Conservation (phyloP, 495 filamentous ascomycete genomes). For the Entonaema liquescens region DNA sequence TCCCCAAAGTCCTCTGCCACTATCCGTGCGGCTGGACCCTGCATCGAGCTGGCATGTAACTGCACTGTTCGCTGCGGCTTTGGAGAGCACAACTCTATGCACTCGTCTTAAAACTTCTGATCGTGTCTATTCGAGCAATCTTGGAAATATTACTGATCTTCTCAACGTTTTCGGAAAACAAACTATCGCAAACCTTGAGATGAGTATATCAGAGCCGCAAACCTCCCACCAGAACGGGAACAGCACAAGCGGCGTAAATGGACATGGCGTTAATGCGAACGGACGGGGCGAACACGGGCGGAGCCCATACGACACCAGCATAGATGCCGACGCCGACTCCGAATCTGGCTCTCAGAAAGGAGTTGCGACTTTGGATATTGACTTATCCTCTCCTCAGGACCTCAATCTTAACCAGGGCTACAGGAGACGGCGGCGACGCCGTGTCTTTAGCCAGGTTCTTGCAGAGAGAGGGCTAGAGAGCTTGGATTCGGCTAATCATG, state of each 20-base stretch:
- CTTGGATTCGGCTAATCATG: conserved; percentile 42
- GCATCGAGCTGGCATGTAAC: conserved; percentile 82
- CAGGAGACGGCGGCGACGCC: conserved; percentile 50
- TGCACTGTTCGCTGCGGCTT: conserved; percentile 75
- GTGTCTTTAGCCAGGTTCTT: conserved; percentile 71
- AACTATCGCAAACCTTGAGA: conserved; percentile 77
- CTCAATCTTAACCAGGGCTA: conserved; percentile 31
- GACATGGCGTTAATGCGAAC: conserved; percentile 30
- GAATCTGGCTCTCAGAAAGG: conserved; percentile 46
- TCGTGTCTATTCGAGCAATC: conserved; percentile 53
- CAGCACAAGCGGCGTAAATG: conserved; percentile 33
- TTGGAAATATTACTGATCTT: conserved; percentile 72
- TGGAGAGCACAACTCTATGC: conserved; percentile 84
- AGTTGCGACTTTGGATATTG: conserved; percentile 61
- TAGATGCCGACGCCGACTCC: conserved; percentile 25
- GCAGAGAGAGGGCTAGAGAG: conserved; percentile 49
- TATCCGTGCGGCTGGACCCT: conserved; percentile 68
- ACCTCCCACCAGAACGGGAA: conserved; percentile 32
- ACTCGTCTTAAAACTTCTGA: conserved; percentile 69
- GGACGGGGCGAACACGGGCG: conserved; percentile 23
- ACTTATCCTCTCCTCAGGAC: conserved; percentile 62
- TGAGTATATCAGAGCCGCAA: conserved; percentile 49
- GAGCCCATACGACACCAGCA: conserved; percentile 17
- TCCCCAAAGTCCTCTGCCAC: conserved; percentile 64
- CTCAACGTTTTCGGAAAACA: conserved; percentile 82